Evolutionary conservation across 2,329 filamentous ascomycete genomes (phyloP), one percentile per base, ranked within the genome.

Genomic region (Rhynchosporium graminicola): DNA sequence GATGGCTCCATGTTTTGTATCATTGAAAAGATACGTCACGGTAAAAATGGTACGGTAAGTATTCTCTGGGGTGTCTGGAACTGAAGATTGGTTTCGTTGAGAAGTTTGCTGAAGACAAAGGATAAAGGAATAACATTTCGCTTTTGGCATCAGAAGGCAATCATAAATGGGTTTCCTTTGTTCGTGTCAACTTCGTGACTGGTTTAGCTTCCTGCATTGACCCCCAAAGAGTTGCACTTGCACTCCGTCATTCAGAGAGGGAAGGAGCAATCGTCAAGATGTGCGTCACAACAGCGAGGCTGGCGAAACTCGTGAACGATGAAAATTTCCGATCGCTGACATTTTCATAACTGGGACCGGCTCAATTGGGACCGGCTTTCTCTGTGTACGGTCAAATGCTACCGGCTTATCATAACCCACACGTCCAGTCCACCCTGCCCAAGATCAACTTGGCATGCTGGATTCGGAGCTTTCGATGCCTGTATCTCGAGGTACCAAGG

Each of bases 81-180:
- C n/a, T 15, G 8, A 29, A 33, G 3, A 40, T 12, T 20, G 43
- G 26, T 5, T 56, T 56, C 59, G 56, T 61, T 56, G 59, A 61
- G 20, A 42, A 15, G 43, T 31, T 50, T 57, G 26, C 13, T 26
- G 26, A 4, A 46, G 54, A 57, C 28, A 46, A 57, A 57, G 54
- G 31, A 46, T 46, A 4, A 12, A 33, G 9, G 54, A 57, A 57
- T 12, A 8, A 46, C 45, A 20, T 36, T 57, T 57, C 33, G 54
- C 40, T 45, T 45, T 46, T 57, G 54, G 42, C 40, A 45, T 45
- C 20, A 6, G 43, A 29, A 10, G 13, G 10, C 9, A 46, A 46
- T 46, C 28, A 33, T 3, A 28, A 33, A 13, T 33, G 9, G 9
- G 33, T 36, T 29, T 15, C 12, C 54, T 57, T 57, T 57, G 54